Evolutionary conservation across 2,329 filamentous ascomycete species (phyloP).

Genomic region (Penicillium sp.): DNA sequence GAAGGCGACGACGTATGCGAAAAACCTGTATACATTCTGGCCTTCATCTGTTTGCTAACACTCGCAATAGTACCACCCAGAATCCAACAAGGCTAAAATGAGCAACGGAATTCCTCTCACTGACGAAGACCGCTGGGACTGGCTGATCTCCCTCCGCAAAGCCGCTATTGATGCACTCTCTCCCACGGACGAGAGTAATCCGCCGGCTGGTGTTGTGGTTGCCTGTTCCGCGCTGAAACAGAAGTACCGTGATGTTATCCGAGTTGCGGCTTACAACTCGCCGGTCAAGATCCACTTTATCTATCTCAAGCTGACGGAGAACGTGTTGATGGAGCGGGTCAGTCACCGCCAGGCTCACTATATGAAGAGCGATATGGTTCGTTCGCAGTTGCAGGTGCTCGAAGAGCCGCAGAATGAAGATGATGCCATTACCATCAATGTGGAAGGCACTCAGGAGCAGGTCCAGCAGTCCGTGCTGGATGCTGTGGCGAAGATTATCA

Average conservation of each 20-base stretch:
- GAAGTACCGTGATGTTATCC: slow-evolving; percentile 91
- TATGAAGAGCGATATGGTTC: slow-evolving; percentile 94
- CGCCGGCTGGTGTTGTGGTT: slow-evolving; percentile 73
- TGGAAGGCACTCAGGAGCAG: slow-evolving; percentile 47
- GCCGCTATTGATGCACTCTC: slow-evolving; percentile 50
- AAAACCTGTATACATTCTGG: not conserved
- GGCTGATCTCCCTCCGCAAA: slow-evolving; percentile 73
- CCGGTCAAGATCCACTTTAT: slow-evolving; percentile 84
- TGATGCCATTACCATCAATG: slow-evolving; percentile 67
- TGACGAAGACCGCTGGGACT: slow-evolving; percentile 95
- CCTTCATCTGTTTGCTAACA: not conserved
- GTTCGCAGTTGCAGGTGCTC: slow-evolving; percentile 82
- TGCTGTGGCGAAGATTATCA: slow-evolving; percentile 53
- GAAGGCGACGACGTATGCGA: slow-evolving; percentile 69
- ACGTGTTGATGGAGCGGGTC: slow-evolving; percentile 70
- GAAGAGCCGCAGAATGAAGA: slow-evolving; percentile 71
- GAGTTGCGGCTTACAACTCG: slow-evolving; percentile 70
- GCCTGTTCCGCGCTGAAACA: slow-evolving; percentile 95
- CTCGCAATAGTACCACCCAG: slow-evolving; percentile 41
- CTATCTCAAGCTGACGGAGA: slow-evolving; percentile 74
- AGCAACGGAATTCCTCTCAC: slow-evolving; percentile 72
- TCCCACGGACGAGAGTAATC: slow-evolving; percentile 37
- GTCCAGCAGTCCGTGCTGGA: slow-evolving; percentile 58
- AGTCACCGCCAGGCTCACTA: slow-evolving; percentile 73
- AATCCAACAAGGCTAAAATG: slow-evolving; percentile 88